Evolutionary conservation across 2,329 filamentous ascomycete genomes (phyloP), one percentile per base, ranked within the genome.

Genomic region (Phoma sp.): DNA sequence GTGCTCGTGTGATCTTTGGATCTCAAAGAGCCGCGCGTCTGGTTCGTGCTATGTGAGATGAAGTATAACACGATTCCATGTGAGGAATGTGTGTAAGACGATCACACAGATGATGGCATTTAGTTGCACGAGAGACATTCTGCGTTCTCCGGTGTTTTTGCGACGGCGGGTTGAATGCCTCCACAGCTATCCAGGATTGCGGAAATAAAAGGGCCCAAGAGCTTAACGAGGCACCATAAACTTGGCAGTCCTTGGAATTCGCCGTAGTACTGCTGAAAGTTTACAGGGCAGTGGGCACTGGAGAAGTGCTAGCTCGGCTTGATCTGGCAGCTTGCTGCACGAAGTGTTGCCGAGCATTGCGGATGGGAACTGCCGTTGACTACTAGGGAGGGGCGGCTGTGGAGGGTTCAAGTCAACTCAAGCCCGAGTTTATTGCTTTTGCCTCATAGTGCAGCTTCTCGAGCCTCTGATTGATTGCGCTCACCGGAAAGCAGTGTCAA

Each of bases 11-110:
- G 45, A 39, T 48, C 45, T 33, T 33, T 45, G 43, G 40, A 60
- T 55, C 36, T 47, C 18, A 45, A 37, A 64, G 59, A 59, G 63
- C 66, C 65, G 60, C 59, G 60, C 53, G 50, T 59, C 46, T 63
- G 60, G 64, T 57, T 65, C 48, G 42, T 49, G 23, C 43, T 42
- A 53, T 55, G 56, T 56, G 43, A 57, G 47, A 54, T 54, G 51
- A 32, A 40, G 49, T 54, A 45, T 49, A 34, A 46, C 40, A 54
- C 45, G 52, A 48, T 60, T 48, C 52, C 60, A 45, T 45, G 59
- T 50, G 54, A 58, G 59, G 60, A 60, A 61, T 50, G 60, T 60
- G 43, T 43, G 42, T 56, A 54, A 54, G 64, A 59, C 58, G 63
- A 69, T 69, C 62, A 43, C 62, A 46, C 52, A 56, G 28, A 54